A percentile compares a stretch with the other conserved stretches of the same genome.
Conservation (phyloP, 352 stramenopile species). For the Pythium coloratum region DNA sequence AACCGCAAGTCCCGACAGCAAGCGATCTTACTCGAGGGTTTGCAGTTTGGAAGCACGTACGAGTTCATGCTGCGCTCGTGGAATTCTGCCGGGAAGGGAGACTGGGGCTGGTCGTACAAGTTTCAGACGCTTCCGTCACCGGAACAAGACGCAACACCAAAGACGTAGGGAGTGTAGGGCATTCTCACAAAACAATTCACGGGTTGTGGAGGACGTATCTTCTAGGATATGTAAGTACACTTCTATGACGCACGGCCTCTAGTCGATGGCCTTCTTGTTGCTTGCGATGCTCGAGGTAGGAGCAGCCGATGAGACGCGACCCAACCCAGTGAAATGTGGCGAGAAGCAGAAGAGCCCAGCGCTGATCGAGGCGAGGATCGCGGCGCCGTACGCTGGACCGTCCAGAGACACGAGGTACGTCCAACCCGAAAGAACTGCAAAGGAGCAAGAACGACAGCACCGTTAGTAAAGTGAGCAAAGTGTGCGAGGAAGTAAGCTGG, state of each 20-base stretch:
- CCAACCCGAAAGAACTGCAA: constrained; percentile 76
- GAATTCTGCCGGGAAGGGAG: constrained; percentile 56
- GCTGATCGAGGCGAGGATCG: constrained; percentile 57
- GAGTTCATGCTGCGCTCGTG: constrained; percentile 64
- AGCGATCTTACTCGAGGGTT: constrained; percentile 36
- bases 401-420: constrained; percentile 73
- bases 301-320: constrained; percentile 27
- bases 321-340: constrained; percentile 49
- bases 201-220: not conserved
- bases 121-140: constrained; percentile 38
- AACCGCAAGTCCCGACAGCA: constrained; percentile 47
- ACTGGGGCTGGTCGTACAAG: constrained; percentile 49
- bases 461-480: not conserved
- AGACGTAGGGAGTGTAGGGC: not conserved
- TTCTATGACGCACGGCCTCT: not conserved
- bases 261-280: constrained; percentile 7
- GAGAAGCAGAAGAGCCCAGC: constrained; percentile 68
- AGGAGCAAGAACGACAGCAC: constrained; percentile 1
- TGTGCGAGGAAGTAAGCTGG: constrained; percentile 4
- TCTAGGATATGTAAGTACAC: not conserved
- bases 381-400: constrained; percentile 65
- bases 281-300: constrained; percentile 24
- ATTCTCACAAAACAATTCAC: not conserved
- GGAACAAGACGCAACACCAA: constrained; percentile 21
- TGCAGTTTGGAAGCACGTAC: constrained; percentile 66